phyloP scores from a whole-genome alignment of 202 grass and related monocot genomes.

The Schoenoplectus tabernaemontani region DNA sequence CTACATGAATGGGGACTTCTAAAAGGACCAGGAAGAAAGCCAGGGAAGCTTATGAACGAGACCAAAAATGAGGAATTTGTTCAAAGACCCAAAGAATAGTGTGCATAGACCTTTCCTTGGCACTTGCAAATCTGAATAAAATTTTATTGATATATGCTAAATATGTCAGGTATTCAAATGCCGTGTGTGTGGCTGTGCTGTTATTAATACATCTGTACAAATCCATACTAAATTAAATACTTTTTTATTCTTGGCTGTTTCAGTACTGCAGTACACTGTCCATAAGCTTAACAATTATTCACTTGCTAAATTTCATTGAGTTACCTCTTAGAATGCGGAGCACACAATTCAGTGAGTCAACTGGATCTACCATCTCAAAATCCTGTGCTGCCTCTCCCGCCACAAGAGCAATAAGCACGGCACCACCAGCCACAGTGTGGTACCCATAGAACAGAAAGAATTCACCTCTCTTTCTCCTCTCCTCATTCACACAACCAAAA shows the following conservation, averaged over 20 bases:
- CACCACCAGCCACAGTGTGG: conserved; percentile 80
- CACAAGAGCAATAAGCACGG: conserved; percentile 77
- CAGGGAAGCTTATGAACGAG: neutral
- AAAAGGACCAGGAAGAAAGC: neutral
- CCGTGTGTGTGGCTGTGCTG: neutral
- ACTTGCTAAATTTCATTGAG: neutral
- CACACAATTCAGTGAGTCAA: conserved; percentile 59
- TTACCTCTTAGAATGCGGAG: conserved; percentile 87
- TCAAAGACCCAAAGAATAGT: neutral
- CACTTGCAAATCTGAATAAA: neutral
- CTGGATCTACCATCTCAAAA: conserved; percentile 76
- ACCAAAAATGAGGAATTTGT: neutral
- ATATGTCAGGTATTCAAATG: neutral
- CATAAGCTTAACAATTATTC: neutral
- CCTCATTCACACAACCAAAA: conserved; percentile 87
- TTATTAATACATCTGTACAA: neutral
- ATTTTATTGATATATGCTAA: neutral
- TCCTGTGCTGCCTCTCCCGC: conserved; percentile 78
- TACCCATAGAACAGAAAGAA: conserved; percentile 96
- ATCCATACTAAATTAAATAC: neutral
- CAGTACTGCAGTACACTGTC: neutral
- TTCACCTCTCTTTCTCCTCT: conserved; percentile 67
- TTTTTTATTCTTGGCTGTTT: neutral
- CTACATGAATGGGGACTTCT: neutral
- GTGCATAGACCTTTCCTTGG: neutral